These are phyloP conservation scores for Phanerochaete sordida DNA, from an alignment of 768 basidiomycete species.

Conservation along the genomic window DNA sequence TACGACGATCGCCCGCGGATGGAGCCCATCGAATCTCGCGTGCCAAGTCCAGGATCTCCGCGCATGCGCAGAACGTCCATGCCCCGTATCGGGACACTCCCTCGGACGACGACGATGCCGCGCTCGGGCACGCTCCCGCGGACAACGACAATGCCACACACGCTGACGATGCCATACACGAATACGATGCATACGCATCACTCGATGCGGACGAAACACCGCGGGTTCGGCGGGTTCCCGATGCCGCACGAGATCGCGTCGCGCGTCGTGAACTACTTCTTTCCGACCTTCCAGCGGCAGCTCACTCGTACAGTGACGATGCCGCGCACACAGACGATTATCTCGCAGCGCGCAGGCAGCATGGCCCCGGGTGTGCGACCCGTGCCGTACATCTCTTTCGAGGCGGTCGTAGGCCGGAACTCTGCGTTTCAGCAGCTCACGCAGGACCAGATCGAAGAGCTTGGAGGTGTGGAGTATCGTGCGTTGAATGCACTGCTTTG, in stretches of 20 bases:
- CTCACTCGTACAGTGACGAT: conserved; percentile 74
- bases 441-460: conserved; percentile 80
- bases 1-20: neutral
- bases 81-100: neutral
- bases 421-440: conserved; percentile 68
- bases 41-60: neutral
- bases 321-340: conserved; percentile 63
- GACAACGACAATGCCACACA: conserved; percentile 19
- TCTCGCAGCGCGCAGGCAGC: conserved; percentile 36
- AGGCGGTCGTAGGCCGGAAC: conserved; percentile 81
- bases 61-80: neutral
- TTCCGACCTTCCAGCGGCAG: conserved; percentile 58
- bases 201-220: conserved; percentile 31
- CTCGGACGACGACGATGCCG: conserved; percentile 5
- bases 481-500: conserved; percentile 78
- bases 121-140: neutral
- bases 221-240: conserved; percentile 71
- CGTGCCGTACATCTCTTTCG: conserved; percentile 84
- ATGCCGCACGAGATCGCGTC: conserved; percentile 59
- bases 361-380: conserved; percentile 37
- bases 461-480: conserved; percentile 93
- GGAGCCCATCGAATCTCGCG: neutral
- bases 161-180: conserved; percentile 14
- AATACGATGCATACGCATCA: conserved; percentile 15
- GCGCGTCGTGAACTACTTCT: conserved; percentile 47